A percentile compares a stretch with the other conserved stretches of the same genome.
Evolutionary conservation across 306 rosid species (phyloP).

Genomic region (Bauhinia variegata): DNA sequence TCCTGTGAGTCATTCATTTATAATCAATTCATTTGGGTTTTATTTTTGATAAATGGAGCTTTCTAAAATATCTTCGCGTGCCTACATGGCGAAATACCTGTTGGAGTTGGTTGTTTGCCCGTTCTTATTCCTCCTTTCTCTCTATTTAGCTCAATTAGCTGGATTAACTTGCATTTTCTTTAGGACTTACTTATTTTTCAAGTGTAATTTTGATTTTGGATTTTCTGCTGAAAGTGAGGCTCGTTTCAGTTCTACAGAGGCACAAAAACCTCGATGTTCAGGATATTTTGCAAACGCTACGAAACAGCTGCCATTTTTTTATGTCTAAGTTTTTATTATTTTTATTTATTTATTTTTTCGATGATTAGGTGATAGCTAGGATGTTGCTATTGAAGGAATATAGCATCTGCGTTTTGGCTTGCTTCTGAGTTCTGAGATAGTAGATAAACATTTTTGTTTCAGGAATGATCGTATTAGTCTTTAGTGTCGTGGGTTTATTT

Average conservation of each 20-base stretch:
- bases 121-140: background rate
- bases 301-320: background rate
- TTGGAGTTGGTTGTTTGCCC: background rate
- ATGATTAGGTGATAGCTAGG: background rate
- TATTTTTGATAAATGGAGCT: background rate
- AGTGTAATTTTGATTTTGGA: constrained; percentile 4
- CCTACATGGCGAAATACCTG: background rate
- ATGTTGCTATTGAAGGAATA: constrained; percentile 1
- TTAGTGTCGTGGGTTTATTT: too few species aligned
- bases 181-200: constrained; percentile 24
- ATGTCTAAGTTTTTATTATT: background rate
- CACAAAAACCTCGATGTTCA: background rate
- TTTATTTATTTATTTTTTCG: too few species aligned
- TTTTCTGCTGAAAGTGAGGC: background rate
- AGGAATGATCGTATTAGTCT: background rate
- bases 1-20: constrained; percentile 52
- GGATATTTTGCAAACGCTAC: background rate
- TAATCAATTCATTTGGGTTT: background rate
- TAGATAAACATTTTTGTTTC: background rate
- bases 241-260: background rate
- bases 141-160: constrained; percentile 11
- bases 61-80: background rate
- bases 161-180: background rate
- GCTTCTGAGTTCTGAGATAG: constrained; percentile 29
- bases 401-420: constrained; percentile 17